Evolutionary conservation across 2,329 filamentous ascomycete genomes (phyloP).

Genomic region (Botrytis hyacinthi): DNA sequence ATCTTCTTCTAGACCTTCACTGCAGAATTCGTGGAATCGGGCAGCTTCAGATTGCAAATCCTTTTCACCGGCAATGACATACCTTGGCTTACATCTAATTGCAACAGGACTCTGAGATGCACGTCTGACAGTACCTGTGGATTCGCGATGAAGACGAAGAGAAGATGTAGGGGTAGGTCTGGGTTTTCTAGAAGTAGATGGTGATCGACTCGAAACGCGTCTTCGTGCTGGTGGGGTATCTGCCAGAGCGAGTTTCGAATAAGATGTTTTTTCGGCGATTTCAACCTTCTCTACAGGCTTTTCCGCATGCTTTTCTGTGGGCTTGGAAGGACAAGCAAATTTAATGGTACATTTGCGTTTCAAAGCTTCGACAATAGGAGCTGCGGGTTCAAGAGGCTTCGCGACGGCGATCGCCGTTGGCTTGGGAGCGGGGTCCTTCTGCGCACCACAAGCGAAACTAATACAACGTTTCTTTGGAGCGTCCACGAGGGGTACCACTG

Average conservation of each 20-base stretch:
- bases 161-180: slow-evolving; percentile 23
- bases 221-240: slow-evolving; percentile 27
- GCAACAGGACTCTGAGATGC: slow-evolving; percentile 43
- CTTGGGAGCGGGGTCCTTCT: slow-evolving; percentile 49
- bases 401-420: slow-evolving; percentile 39
- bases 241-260: background rate
- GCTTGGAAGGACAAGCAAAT: slow-evolving; percentile 67
- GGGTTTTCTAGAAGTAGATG: slow-evolving; percentile 34
- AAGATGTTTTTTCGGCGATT: slow-evolving; percentile 2
- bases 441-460: slow-evolving; percentile 77
- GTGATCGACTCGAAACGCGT: slow-evolving; percentile 30
- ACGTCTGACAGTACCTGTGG: slow-evolving; percentile 37
- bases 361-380: slow-evolving; percentile 40
- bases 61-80: slow-evolving; percentile 36
- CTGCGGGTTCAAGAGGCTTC: slow-evolving; percentile 33
- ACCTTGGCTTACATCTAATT: slow-evolving; percentile 39
- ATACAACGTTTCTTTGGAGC: slow-evolving; percentile 83
- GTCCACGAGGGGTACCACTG: slow-evolving; percentile 56
- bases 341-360: slow-evolving; percentile 65
- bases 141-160: slow-evolving; percentile 30
- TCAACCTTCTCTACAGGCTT: slow-evolving; percentile 3
- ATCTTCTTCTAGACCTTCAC: slow-evolving; percentile 75
- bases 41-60: slow-evolving; percentile 48
- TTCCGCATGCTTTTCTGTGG: slow-evolving; percentile 39
- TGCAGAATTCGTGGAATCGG: slow-evolving; percentile 89